Evolutionary conservation across 768 basidiomycete species (phyloP).

Genomic region (Sporobolomyces phaffii): DNA sequence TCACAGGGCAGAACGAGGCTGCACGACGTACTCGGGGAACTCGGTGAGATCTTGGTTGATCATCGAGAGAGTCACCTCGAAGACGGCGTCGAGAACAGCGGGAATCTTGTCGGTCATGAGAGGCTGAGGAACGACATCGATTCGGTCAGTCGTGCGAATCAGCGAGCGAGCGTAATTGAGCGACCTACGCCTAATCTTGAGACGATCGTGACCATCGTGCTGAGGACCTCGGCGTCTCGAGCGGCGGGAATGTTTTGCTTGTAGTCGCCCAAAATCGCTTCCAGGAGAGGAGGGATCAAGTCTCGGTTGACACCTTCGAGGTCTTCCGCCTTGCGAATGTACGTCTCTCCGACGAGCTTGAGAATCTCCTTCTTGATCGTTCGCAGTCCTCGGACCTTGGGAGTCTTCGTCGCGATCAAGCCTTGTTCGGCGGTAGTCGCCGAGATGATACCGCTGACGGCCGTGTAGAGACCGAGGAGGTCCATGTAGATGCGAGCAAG

Average conservation of each 20-base stretch:
- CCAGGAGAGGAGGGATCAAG: conserved; percentile 89
- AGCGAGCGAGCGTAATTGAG: no score
- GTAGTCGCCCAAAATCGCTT: conserved; percentile 97
- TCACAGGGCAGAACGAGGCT: not conserved
- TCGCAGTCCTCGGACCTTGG: conserved; percentile 84
- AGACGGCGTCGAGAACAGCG: conserved; percentile 90
- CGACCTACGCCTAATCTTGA: conserved; percentile 76
- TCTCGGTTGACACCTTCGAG: conserved; percentile 83
- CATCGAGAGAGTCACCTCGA: conserved; percentile 94
- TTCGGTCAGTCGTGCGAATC: no score
- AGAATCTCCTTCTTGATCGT: conserved; percentile 98
- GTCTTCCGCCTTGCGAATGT: conserved; percentile 83
- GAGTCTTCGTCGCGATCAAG: conserved; percentile 87
- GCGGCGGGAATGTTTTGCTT: conserved; percentile 86
- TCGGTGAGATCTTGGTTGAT: conserved; percentile 99
- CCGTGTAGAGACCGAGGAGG: conserved; percentile 96
- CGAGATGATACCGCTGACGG: conserved; percentile 92
- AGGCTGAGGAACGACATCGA: conserved; percentile 53
- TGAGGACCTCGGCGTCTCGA: conserved; percentile 91
- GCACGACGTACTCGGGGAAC: conserved; percentile 62
- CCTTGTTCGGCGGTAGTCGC: conserved; percentile 84
- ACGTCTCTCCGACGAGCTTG: conserved; percentile 95
- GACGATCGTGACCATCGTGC: conserved; percentile 94
- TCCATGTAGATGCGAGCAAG: conserved; percentile 92
- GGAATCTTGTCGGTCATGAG: conserved; percentile 88